phyloP scores from a whole-genome alignment of 371 early-diverging fungal species.

The Mucor piriformis region DNA sequence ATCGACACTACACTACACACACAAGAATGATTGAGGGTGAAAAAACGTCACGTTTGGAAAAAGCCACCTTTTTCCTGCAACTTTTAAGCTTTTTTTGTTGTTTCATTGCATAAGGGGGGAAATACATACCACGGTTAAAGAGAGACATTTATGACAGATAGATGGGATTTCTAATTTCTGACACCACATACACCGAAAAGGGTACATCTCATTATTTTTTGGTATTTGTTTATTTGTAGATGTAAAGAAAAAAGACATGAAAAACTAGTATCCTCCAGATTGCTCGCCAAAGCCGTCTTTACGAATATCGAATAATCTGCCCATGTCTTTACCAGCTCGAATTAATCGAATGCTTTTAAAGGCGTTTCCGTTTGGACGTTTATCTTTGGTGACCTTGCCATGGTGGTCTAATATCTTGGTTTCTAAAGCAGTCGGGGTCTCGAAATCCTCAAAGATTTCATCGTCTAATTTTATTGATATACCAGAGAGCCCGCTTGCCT shows the following conservation, averaged over 20 bases:
- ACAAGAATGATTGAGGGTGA: not conserved
- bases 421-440: constrained; percentile 56
- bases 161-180: too few species aligned
- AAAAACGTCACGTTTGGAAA: constrained; percentile 5
- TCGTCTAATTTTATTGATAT: constrained; percentile 48
- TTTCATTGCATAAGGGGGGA: not conserved
- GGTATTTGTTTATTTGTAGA: not conserved
- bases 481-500: constrained; percentile 49
- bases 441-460: constrained; percentile 52
- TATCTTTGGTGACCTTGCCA: constrained; percentile 52
- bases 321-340: constrained; percentile 51
- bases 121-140: not conserved
- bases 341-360: constrained; percentile 54
- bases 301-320: constrained; percentile 56
- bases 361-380: constrained; percentile 56
- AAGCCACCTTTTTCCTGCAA: too few species aligned
- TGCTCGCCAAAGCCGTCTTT: constrained; percentile 46
- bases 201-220: not conserved
- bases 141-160: too few species aligned
- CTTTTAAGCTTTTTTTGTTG: too few species aligned
- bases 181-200: too few species aligned
- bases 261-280: constrained; percentile 3
- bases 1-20: not conserved
- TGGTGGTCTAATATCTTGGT: constrained; percentile 57
- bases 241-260: not conserved